Evolutionary conservation across 2,329 filamentous ascomycete species (phyloP).

Genomic region (Aspergillus pseudoglaucus): DNA sequence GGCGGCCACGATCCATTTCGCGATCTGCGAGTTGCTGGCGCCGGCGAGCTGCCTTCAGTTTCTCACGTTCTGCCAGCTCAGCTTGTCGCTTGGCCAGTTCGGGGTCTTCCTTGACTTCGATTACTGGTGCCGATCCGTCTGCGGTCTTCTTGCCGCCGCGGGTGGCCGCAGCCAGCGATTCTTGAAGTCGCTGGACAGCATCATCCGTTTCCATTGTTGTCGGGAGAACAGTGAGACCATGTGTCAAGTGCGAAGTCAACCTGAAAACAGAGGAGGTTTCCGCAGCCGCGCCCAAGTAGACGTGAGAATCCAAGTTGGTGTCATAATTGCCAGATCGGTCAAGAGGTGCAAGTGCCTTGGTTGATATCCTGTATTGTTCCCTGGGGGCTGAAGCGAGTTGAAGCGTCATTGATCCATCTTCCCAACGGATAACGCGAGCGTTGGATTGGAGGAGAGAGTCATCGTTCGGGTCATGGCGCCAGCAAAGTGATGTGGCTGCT

Average conservation of each 20-base stretch:
- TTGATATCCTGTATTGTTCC: slow-evolving; percentile 54
- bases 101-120: slow-evolving; percentile 56
- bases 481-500: slow-evolving; percentile 58
- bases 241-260: slow-evolving; percentile 57
- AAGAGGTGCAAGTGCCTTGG: slow-evolving; percentile 53
- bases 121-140: slow-evolving; percentile 49
- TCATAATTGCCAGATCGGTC: slow-evolving; percentile 48
- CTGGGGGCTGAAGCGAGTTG: slow-evolving; percentile 57
- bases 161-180: slow-evolving; percentile 51
- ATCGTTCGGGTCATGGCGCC: slow-evolving; percentile 58
- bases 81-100: slow-evolving; percentile 55
- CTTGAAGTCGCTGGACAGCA: slow-evolving; percentile 56
- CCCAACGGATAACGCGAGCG: slow-evolving; percentile 60
- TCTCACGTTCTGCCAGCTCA: slow-evolving; percentile 54
- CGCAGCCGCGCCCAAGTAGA: slow-evolving; percentile 56
- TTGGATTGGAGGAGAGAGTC: slow-evolving; percentile 56
- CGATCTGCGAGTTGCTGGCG: slow-evolving; percentile 51
- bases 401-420: slow-evolving; percentile 59
- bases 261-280: slow-evolving; percentile 53
- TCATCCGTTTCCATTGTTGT: slow-evolving; percentile 52
- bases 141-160: slow-evolving; percentile 46
- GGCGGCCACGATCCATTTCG: slow-evolving; percentile 49
- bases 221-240: slow-evolving; percentile 52
- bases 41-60: slow-evolving; percentile 48
- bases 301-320: slow-evolving; percentile 53